A percentile compares a stretch with the other conserved stretches of the same genome.
phyloP scores from a whole-genome alignment of 352 stramenopile genomes.

The Albugo laibachii region DNA sequence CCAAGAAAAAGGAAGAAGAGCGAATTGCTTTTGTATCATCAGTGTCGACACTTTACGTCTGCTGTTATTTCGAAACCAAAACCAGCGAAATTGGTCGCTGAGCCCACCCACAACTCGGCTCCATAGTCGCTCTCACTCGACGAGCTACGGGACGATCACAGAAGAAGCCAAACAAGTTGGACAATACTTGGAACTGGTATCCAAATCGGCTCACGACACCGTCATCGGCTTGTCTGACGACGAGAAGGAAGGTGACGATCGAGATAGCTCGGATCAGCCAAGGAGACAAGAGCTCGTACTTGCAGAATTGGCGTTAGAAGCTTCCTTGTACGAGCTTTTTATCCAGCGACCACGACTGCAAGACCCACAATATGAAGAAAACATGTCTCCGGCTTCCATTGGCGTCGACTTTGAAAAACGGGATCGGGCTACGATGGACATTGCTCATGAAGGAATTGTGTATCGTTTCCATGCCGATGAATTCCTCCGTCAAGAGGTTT shows the following conservation, averaged over 20 bases:
- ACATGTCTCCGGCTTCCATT: slow-evolving; percentile 28
- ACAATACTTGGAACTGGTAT: slow-evolving; percentile 1
- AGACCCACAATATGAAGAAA: slow-evolving; percentile 15
- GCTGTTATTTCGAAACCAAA: slow-evolving; percentile 16
- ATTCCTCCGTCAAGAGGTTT: slow-evolving; percentile 49
- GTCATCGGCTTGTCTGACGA: too few relatives aligned
- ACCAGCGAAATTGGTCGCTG: not conserved
- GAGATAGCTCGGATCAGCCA: too few relatives aligned
- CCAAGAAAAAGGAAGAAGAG: slow-evolving; percentile 3
- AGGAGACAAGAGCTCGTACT: too few relatives aligned
- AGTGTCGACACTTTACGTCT: slow-evolving; percentile 38
- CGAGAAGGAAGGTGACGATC: too few relatives aligned
- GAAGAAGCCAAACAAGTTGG: slow-evolving; percentile 19
- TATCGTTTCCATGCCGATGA: slow-evolving; percentile 42
- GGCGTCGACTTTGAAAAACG: slow-evolving; percentile 43
- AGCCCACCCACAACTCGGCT: slow-evolving; percentile 12
- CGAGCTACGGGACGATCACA: slow-evolving; percentile 50
- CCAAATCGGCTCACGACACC: too few relatives aligned
- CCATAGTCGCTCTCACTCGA: slow-evolving; percentile 44
- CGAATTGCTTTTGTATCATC: slow-evolving; percentile 19
- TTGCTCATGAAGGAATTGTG: slow-evolving; percentile 43
- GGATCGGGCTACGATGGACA: slow-evolving; percentile 28
- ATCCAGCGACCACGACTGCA: slow-evolving; percentile 27
- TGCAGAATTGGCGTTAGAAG: slow-evolving; percentile 13
- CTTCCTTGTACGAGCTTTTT: slow-evolving; percentile 38